phyloP scores from a whole-genome alignment of 495 filamentous ascomycete genomes.

The Xylaria curta region DNA sequence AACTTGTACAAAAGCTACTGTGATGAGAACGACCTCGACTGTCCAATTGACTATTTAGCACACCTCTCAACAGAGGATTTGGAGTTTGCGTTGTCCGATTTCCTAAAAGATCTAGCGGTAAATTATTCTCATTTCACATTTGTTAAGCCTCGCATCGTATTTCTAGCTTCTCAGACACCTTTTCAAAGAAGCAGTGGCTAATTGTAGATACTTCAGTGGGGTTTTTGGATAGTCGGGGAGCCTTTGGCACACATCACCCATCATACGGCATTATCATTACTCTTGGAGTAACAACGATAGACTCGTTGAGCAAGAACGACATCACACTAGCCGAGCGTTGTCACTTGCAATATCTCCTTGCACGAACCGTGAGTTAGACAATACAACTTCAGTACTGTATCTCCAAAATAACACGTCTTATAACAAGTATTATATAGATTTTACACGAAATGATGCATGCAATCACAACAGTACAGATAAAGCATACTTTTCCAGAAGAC shows the following conservation, averaged over 20 bases:
- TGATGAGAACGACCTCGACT: background rate
- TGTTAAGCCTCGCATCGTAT: background rate
- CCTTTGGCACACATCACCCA: background rate
- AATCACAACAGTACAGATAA: background rate
- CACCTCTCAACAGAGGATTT: background rate
- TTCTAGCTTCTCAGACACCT: background rate
- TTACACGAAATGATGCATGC: conserved; percentile 8
- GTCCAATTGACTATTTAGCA: background rate
- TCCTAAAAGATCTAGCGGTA: background rate
- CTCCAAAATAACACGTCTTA: background rate
- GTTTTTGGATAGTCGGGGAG: background rate
- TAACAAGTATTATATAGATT: background rate
- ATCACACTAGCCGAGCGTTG: conserved; percentile 11
- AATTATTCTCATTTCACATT: background rate
- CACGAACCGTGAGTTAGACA: background rate
- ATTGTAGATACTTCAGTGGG: conserved; percentile 3
- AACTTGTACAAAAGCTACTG: background rate
- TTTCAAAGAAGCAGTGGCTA: background rate
- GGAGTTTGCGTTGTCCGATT: background rate
- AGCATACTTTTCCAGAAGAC: background rate
- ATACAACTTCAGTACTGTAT: background rate
- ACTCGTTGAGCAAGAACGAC: background rate
- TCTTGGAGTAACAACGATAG: background rate
- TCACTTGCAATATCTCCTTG: background rate
- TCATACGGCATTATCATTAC: background rate